Evolutionary conservation across 257 asterid genomes (phyloP), one percentile per base, ranked within the genome.

Genomic region (Sherardia arvensis): DNA sequence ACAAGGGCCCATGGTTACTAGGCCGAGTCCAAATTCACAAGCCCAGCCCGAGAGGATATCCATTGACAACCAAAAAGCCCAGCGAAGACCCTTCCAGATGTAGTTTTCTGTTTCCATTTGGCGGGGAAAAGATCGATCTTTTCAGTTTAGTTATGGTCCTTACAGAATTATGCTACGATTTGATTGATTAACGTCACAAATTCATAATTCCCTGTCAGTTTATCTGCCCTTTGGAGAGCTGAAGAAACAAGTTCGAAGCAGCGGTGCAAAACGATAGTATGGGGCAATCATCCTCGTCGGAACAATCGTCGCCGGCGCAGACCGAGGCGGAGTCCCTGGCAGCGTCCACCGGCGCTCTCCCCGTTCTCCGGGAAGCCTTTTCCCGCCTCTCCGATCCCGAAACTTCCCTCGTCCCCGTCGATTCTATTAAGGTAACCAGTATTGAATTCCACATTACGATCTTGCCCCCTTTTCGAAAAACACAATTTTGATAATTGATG

Each of bases 211-310:
- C n/a, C n/a, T n/a, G n/a, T 36, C 1, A 36, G 45, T 36, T 36
- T 36, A 36, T 36, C 45, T 8, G 45, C 45, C 49, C 49, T 40
- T 40, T 40, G 20, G 30, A 36, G 6, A 10, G 29, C 21, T 8
- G 25, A 47, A 3, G 22, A 7, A 57, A 43, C 27, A 61, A 34
- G 27, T n/a, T 1, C 30, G 21, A 17, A 27, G 14, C 48, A 14
- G 5, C 49, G n/a, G 49, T 40, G 49, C 49, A 40, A 49, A 64
- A 51, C n/a, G n/a, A n/a, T n/a, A n/a, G 20, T 3, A 91, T 91
- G 98, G 98, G 98, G 65, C 97, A 90, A 81, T 83, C 94, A 29
- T 87, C 95, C 38, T 83, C 95, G 18, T 67, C 69, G 22, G 86
- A 81, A 59, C 75, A 77, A 48, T 77, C 69, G 61, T 76, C 98